These are phyloP conservation scores for Pyrenochaeta sp. DNA, from an alignment of 2,329 filamentous ascomycete genomes.

Conservation along the genomic window DNA sequence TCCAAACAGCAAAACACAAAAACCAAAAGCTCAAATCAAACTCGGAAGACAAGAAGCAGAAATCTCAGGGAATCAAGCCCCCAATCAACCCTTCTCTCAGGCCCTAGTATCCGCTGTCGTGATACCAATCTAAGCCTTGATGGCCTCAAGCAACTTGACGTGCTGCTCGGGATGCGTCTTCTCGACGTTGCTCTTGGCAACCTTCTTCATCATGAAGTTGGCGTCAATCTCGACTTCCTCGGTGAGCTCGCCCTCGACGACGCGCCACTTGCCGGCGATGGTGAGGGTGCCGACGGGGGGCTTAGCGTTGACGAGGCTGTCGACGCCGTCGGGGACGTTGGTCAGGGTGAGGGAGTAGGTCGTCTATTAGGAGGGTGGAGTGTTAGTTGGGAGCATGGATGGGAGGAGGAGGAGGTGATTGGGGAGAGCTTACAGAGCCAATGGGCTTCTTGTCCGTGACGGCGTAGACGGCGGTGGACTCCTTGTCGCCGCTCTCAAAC, in stretches of 20 bases:
- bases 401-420: neutral
- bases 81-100: too few relatives aligned
- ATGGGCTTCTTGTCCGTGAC: slow-evolving; percentile 52
- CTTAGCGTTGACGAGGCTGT: slow-evolving; percentile 50
- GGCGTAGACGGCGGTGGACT: slow-evolving; percentile 39
- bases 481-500: slow-evolving; percentile 42
- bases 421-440: slow-evolving; percentile 36
- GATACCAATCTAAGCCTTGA: slow-evolving; percentile 23
- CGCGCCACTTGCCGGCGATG: slow-evolving; percentile 49
- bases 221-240: slow-evolving; percentile 53
- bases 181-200: slow-evolving; percentile 51
- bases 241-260: slow-evolving; percentile 36
- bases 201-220: slow-evolving; percentile 53
- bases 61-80: too few relatives aligned
- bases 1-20: too few relatives aligned
- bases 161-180: slow-evolving; percentile 51
- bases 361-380: slow-evolving; percentile 25
- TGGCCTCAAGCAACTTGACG: slow-evolving; percentile 41
- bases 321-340: slow-evolving; percentile 42
- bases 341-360: slow-evolving; percentile 52
- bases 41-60: neutral
- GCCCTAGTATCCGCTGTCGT: too few relatives aligned
- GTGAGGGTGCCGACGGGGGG: slow-evolving; percentile 49
- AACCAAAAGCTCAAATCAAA: neutral
- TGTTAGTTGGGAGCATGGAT: slow-evolving; percentile 6